Conservation (phyloP, 495 filamentous ascomycete genomes). For the Acidomyces sp. region DNA sequence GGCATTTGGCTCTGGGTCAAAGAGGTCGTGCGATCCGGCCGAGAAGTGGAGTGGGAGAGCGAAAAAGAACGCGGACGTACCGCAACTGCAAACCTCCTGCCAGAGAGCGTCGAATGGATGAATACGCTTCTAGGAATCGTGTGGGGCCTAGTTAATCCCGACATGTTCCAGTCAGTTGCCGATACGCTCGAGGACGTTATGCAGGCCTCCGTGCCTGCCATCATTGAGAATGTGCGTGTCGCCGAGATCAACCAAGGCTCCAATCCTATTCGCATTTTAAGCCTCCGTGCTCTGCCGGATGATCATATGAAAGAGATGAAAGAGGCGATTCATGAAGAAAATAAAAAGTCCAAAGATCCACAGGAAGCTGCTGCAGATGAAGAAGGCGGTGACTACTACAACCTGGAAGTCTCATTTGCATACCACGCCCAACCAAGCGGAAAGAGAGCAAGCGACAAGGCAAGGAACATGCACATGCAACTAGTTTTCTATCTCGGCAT, state of each 20-base stretch:
- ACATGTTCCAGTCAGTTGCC: conserved; percentile 69
- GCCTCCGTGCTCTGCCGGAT: conserved; percentile 64
- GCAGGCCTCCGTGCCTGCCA: conserved; percentile 79
- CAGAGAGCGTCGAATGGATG: conserved; percentile 91
- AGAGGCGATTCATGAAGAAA: conserved; percentile 59
- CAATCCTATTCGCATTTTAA: conserved; percentile 82
- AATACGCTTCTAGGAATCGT: conserved; percentile 69
- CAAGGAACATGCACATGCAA: conserved; percentile 89
- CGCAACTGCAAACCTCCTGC: conserved; percentile 70
- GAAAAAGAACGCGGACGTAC: conserved; percentile 74
- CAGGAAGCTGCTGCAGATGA: conserved; percentile 81
- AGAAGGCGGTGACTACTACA: conserved; percentile 87
- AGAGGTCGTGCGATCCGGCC: conserved; percentile 65
- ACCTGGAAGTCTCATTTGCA: conserved; percentile 82
- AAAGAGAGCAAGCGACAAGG: conserved; percentile 58
- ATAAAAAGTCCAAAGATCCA: conserved; percentile 68
- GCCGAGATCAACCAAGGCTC: conserved; percentile 88
- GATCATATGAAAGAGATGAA: conserved; percentile 65
- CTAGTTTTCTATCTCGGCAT: conserved; percentile 85
- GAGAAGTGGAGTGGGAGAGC: conserved; percentile 76
- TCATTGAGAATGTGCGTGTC: conserved; percentile 91
- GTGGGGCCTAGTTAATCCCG: conserved; percentile 85
- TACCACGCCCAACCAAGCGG: conserved; percentile 76
- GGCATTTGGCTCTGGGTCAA: conserved; percentile 82
- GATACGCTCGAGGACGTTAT: conserved; percentile 83